A percentile compares a stretch with the other conserved stretches of the same genome.
These are phyloP conservation scores for Corymbia citriodora DNA, from an alignment of 441 rosid species.

Conservation along the genomic window DNA sequence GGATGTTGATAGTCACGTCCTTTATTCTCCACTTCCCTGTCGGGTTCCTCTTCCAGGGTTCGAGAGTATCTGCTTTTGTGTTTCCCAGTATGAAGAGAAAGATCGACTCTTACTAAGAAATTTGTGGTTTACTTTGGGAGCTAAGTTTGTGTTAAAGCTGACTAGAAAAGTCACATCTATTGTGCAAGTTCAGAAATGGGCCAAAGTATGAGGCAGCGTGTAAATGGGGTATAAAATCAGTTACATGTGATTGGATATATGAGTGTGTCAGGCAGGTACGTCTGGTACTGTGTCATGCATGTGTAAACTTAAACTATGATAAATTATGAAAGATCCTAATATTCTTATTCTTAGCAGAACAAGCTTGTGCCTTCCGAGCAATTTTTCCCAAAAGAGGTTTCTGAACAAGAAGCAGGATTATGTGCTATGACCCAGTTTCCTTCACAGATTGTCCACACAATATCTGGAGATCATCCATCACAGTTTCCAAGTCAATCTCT, in stretches of 20 bases:
- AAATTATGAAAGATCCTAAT: not conserved
- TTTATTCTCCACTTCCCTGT: conserved; percentile 92
- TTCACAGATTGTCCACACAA: conserved; percentile 47
- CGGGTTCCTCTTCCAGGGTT: conserved; percentile 86
- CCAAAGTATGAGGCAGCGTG: conserved; percentile 76
- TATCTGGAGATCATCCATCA: conserved; percentile 45
- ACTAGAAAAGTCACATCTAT: conserved; percentile 80
- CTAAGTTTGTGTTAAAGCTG: conserved; percentile 54
- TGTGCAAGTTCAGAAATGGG: conserved; percentile 80
- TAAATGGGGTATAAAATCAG: conserved; percentile 63
- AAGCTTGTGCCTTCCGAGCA: conserved; percentile 50
- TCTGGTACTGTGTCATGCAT: conserved; percentile 4
- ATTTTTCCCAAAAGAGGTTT: conserved; percentile 71
- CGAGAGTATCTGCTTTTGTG: conserved; percentile 66
- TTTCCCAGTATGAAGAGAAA: conserved; percentile 81
- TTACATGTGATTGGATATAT: conserved; percentile 82
- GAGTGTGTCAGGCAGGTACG: conserved; percentile 90
- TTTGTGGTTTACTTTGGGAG: conserved; percentile 87
- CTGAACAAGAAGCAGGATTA: conserved; percentile 66
- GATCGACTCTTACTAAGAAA: conserved; percentile 70
- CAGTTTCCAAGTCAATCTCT: conserved; percentile 46
- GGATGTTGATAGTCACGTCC: conserved; percentile 76
- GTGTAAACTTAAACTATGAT: not conserved
- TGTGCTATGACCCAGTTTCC: conserved; percentile 71
- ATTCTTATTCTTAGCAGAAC: conserved; percentile 45